Evolutionary conservation across 2,329 filamentous ascomycete species (phyloP), one percentile per base, ranked within the genome.

Genomic region (Apiospora rasikravindrae): DNA sequence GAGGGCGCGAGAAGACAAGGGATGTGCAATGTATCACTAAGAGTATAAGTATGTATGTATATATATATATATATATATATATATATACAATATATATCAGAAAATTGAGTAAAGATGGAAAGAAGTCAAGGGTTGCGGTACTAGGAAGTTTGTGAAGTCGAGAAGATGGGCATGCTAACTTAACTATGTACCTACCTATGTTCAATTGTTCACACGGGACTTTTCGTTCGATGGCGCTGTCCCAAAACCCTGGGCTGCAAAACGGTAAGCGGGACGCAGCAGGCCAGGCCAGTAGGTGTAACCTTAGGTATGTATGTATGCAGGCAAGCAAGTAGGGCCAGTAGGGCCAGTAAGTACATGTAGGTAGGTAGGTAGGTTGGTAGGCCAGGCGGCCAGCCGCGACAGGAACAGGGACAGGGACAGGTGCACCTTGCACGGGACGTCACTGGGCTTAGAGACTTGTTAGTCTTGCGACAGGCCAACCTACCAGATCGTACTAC

Each of bases 381-480:
- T 13, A 33, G 5, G 26, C 26, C n/a, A 64, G 57, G 57, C 57
- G 57, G 57, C 57, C 57, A 37, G 33, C 33, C 29, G 57, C 14
- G 57, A 64, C 57, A 64, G 57, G 57, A 33, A 64, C 57, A 64
- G 57, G 57, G 57, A 64, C 57, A 64, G 57, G 57, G 57, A 64
- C 57, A 64, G 57, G 57, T 64, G 57, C 57, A 40, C 57, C 57
- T 64, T n/a, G 57, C 57, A 40, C 57, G 57, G 57, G 57, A 64
- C 57, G 33, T n/a, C 57, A 64, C 33, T 64, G 33, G 11, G 57
- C 33, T 29, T 64, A 40, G 29, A 37, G 53, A 19, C 29, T 37
- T 49, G n/a, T 2, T 33, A 26, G 53, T 61, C 53, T 29, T 22
- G 53, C 29, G 29, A n/a, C 6, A 37, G 29, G 26, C 53, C 37